Percentiles rank a stretch among this genome's conserved stretches.
phyloP scores from a whole-genome alignment of 257 asterid species.

The Leptodermis oblonga region DNA sequence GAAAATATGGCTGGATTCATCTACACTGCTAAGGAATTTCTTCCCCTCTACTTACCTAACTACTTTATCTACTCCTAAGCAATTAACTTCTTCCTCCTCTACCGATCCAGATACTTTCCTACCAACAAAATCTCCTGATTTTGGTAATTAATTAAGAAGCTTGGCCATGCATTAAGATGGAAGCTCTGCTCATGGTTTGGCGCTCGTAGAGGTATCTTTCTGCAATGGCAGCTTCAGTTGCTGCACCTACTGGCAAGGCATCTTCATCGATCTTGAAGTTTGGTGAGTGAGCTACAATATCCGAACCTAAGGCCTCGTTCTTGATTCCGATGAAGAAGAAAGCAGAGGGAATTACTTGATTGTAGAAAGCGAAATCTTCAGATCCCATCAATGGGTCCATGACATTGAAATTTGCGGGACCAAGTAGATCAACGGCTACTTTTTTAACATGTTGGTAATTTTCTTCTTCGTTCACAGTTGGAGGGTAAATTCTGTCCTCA shows the following conservation, averaged over 20 bases:
- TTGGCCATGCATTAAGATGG: slow-evolving; percentile 1
- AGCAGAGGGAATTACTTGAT: slow-evolving; percentile 72
- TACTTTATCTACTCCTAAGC: neutral
- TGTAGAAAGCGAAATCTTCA: slow-evolving; percentile 89
- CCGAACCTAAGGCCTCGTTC: slow-evolving; percentile 64
- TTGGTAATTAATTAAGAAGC: neutral
- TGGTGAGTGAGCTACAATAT: slow-evolving; percentile 69
- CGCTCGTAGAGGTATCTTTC: slow-evolving; percentile 62
- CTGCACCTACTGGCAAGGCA: slow-evolving; percentile 77
- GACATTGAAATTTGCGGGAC: slow-evolving; percentile 41
- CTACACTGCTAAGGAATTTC: neutral
- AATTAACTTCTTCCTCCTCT: neutral
- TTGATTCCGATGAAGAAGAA: slow-evolving; percentile 76
- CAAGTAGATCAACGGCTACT: slow-evolving; percentile 43
- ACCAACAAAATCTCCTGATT: neutral
- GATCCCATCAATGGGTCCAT: slow-evolving; percentile 85
- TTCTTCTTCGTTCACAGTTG: slow-evolving; percentile 58
- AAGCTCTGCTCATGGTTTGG: neutral
- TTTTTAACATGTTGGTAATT: slow-evolving; percentile 57
- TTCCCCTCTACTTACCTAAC: neutral
- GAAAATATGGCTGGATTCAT: slow-evolving; percentile 1
- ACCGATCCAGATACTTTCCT: neutral
- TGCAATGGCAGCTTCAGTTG: slow-evolving; percentile 86
- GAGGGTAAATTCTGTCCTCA: slow-evolving; percentile 64
- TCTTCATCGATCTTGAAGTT: slow-evolving; percentile 82